A percentile compares a stretch with the other conserved stretches of the same genome.
Evolutionary conservation across 1,284 basidiomycete genomes (phyloP).

Genomic region (Boletus albobrunnescens): DNA sequence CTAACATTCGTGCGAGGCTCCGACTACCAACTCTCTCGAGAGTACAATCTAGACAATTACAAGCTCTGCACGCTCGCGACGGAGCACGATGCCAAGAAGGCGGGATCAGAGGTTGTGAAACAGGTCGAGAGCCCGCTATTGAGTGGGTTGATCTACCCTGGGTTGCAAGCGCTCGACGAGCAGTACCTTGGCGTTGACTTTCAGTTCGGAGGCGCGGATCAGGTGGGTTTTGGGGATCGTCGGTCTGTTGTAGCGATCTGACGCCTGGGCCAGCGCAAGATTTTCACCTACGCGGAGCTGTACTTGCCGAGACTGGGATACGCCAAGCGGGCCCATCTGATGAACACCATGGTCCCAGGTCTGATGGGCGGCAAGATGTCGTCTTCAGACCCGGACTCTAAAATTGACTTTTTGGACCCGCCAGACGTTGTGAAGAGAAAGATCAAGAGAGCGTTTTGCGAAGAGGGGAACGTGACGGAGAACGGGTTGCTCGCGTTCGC

Average conservation of each 20-base stretch:
- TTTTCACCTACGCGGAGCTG: conserved; percentile 96
- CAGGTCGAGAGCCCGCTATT: conserved; percentile 91
- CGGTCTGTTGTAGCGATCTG: conserved; percentile 1
- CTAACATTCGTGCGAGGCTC: conserved; percentile 87
- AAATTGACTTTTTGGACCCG: conserved; percentile 95
- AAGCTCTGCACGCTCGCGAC: conserved; percentile 84
- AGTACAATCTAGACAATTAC: conserved; percentile 97
- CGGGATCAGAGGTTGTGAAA: conserved; percentile 99
- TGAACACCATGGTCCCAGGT: conserved; percentile 99
- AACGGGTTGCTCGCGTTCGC: conserved; percentile 94
- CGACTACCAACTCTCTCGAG: conserved; percentile 85
- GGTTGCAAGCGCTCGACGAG: conserved; percentile 95
- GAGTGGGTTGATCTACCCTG: conserved; percentile 92
- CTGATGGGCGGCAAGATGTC: conserved; percentile 97
- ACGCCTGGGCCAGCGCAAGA: conserved; percentile 74
- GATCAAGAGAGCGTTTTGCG: conserved; percentile 91
- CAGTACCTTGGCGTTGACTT: conserved; percentile 95
- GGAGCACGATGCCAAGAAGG: conserved; percentile 96
- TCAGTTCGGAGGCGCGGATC: conserved; percentile 98
- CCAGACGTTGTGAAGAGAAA: conserved; percentile 84
- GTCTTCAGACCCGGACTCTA: conserved; percentile 94
- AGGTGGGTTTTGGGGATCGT: conserved; percentile 50
- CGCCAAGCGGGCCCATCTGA: conserved; percentile 91
- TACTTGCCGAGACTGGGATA: conserved; percentile 94
- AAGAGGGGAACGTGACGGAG: conserved; percentile 85